Evolutionary conservation across 2,329 filamentous ascomycete genomes (phyloP), one percentile per base, ranked within the genome.

Genomic region (Teratosphaeria destructans): DNA sequence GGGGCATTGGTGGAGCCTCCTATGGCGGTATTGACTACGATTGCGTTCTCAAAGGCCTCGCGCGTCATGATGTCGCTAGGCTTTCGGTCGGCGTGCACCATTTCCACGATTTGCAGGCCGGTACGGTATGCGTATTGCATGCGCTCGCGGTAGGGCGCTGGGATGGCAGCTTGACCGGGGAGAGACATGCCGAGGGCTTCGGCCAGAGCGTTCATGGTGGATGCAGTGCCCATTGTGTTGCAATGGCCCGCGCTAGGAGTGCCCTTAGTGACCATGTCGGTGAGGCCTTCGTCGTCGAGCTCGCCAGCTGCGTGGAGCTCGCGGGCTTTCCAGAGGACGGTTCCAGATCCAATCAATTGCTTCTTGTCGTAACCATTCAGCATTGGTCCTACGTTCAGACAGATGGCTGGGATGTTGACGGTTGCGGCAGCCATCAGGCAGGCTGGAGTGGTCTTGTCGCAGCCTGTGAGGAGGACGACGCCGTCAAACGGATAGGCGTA

Each of bases 1-100:
- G 80, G 80, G 0, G 81, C 80, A 62, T 83, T 83, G 3, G 81
- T 82, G 62, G 78, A 81, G 14, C 81, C 81, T 29, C 81, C 81
- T 57, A 83, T 81, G 23, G 81, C 80, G 1, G 79, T 80, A 61
- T 81, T 82, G 52, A 75, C 76, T 5, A 78, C 77, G 32, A 83
- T 80, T 6, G 79, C 80, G 61, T 83, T 83, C 69, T 83, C 80
- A 59, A 83, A 83, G 0, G 81, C 79, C 59, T 78, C 68, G 3
- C 79, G 73, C 0, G 80, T 82, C 76, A 83, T 76, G 65, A 83
- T 79, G 60, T 83, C 80, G 62, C 76, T 79, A 2, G 81, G 81
- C 61, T 70, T 71, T 2, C 67, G 60, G 39, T 70, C 68, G 1
- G 59, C 59, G 43, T 64, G 62, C 23, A 71, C 67, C 67, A 70